phyloP scores from a whole-genome alignment of 441 rosid species.

The Melastoma candidum region DNA sequence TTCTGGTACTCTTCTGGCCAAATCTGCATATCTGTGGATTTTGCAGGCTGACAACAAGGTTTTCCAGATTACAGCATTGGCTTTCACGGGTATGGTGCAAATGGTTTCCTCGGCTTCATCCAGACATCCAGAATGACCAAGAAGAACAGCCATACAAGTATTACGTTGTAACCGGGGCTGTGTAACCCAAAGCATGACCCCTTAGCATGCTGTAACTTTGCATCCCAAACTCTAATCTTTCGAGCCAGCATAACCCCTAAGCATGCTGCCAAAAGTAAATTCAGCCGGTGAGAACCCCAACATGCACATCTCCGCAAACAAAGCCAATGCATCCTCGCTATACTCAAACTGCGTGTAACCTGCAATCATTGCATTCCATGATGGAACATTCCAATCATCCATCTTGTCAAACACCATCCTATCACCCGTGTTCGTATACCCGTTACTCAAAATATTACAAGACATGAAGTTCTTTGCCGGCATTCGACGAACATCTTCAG shows the following conservation, averaged over 20 bases:
- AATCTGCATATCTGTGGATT: slow-evolving; percentile 50
- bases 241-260: slow-evolving; percentile 72
- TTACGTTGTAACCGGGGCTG: slow-evolving; percentile 59
- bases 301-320: slow-evolving; percentile 49
- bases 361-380: slow-evolving; percentile 75
- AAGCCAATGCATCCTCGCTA: slow-evolving; percentile 50
- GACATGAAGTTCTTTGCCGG: slow-evolving; percentile 59
- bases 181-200: slow-evolving; percentile 48
- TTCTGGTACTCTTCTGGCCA: slow-evolving; percentile 56
- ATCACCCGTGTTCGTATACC: slow-evolving; percentile 36
- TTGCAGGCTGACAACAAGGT: slow-evolving; percentile 81
- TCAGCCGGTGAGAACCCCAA: slow-evolving; percentile 54
- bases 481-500: slow-evolving; percentile 36
- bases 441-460: slow-evolving; percentile 59
- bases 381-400: slow-evolving; percentile 51
- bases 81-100: slow-evolving; percentile 59
- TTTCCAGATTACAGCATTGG: slow-evolving; percentile 75
- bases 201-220: slow-evolving; percentile 71
- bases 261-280: slow-evolving; percentile 61
- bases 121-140: slow-evolving; percentile 66
- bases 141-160: slow-evolving; percentile 76
- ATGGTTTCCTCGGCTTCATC: slow-evolving; percentile 65
- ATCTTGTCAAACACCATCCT: slow-evolving; percentile 64
- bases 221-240: slow-evolving; percentile 34
- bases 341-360: slow-evolving; percentile 51